Evolutionary conservation across 495 filamentous ascomycete species (phyloP), one percentile per base, ranked within the genome.

Genomic region (Rostrohypoxylon terebratum): DNA sequence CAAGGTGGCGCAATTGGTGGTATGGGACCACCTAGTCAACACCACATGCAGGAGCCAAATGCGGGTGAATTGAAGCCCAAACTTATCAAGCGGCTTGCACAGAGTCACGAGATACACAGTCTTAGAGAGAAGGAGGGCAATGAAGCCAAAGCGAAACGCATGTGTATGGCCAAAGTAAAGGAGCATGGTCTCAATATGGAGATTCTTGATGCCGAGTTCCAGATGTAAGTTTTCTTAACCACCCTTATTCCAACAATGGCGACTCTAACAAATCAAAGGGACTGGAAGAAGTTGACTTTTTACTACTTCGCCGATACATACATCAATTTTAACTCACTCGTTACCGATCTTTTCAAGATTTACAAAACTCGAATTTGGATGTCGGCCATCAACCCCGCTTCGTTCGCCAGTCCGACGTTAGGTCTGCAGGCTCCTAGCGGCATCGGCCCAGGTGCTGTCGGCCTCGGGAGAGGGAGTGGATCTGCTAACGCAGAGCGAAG

Each of bases 331-430:
- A 99, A 98, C 79, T 92, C 93, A 0, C 87, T 99, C 16, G 95
- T 99, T 66, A 97, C 94, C 0, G 96, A 98, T 79, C 86, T 99
- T 21, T 99, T 98, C 86, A 98, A 98, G 77, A 94, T 97, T 66
- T 99, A 97, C 84, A 99, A 99, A 83, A 97, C 94, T 18, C 89
- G 96, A 60, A 98, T 99, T 77, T 99, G 96, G 96, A 97, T 99
- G 94, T 97, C 94, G 4, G 95, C 96, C 7, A 96, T 99, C 82
- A 99, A 99, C 76, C 96, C 96, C 2, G 96, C 96, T 6, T 97
- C 95, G 1, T 98, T 98, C 79, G 93, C 94, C n/a, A 94, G 93
- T 59, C 92, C 93, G 3, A 84, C 87, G 25, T 83, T 91, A 53
- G 90, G 92, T 31, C 81, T 95, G 34, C 90, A 90, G 75, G 86